phyloP scores from a whole-genome alignment of 768 basidiomycete genomes.

The Hemileccinum impolitum region DNA sequence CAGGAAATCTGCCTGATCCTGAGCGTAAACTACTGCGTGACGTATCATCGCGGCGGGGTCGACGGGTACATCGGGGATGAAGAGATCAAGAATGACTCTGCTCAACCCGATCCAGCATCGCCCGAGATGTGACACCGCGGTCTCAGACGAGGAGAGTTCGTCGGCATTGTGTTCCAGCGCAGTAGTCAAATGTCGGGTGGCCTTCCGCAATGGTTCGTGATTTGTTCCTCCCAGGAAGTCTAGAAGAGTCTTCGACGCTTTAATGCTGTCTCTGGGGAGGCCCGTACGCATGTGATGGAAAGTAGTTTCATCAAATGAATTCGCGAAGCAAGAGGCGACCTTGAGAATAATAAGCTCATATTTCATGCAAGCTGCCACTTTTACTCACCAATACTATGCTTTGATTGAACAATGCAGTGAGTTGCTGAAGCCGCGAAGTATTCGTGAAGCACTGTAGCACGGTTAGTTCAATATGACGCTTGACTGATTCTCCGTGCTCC shows the following conservation, averaged over 20 bases:
- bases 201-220: slow-evolving; percentile 34
- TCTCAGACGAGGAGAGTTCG: slow-evolving; percentile 12
- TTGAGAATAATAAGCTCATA: slow-evolving; percentile 20
- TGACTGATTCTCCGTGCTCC: slow-evolving; percentile 37
- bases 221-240: slow-evolving; percentile 32
- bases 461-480: slow-evolving; percentile 36
- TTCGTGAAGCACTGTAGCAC: slow-evolving; percentile 38
- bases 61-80: slow-evolving; percentile 79
- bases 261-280: slow-evolving; percentile 5
- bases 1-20: slow-evolving; percentile 39
- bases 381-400: slow-evolving; percentile 41
- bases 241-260: slow-evolving; percentile 26
- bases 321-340: slow-evolving; percentile 45
- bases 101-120: slow-evolving; percentile 60
- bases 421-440: slow-evolving; percentile 41
- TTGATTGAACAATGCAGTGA: slow-evolving; percentile 39
- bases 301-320: slow-evolving; percentile 33
- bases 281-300: slow-evolving; percentile 12
- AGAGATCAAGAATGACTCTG: slow-evolving; percentile 60
- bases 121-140: slow-evolving; percentile 38
- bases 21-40: slow-evolving; percentile 42
- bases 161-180: slow-evolving; percentile 19
- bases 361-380: neutral
- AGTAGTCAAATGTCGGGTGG: slow-evolving; percentile 31
- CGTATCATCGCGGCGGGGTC: slow-evolving; percentile 77